Percentiles rank a stretch among this genome's conserved stretches.
phyloP scores from a whole-genome alignment of 129 eudicot species.

The Scalesia atractyloides region DNA sequence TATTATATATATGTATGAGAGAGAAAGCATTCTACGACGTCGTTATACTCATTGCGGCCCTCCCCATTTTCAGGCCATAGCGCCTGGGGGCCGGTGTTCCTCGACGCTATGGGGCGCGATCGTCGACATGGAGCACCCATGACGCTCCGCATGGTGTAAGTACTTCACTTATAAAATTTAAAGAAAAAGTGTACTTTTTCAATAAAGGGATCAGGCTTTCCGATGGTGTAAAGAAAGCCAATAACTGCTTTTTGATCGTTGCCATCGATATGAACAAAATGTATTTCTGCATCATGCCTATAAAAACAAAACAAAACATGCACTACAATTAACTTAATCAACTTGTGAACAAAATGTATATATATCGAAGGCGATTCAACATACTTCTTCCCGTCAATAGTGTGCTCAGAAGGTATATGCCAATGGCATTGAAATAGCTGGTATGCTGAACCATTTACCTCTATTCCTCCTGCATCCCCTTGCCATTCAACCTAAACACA shows the following conservation, averaged over 20 bases:
- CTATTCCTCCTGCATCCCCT: constrained; percentile 53
- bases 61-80: too few relatives aligned
- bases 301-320: background rate
- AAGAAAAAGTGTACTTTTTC: constrained; percentile 20
- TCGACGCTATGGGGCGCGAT: too few relatives aligned
- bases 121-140: too few relatives aligned
- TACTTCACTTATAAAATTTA: background rate
- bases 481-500: constrained; percentile 48
- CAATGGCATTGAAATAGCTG: constrained; percentile 61
- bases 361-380: background rate
- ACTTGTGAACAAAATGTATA: background rate
- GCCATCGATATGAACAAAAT: constrained; percentile 41
- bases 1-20: too few relatives aligned
- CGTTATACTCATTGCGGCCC: too few relatives aligned
- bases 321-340: background rate
- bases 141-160: too few relatives aligned
- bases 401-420: constrained; percentile 78
- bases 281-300: constrained; percentile 49
- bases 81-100: too few relatives aligned
- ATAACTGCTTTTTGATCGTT: constrained; percentile 38
- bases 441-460: constrained; percentile 42
- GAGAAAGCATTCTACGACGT: too few relatives aligned
- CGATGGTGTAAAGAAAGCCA: constrained; percentile 35
- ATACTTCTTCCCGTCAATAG: constrained; percentile 49
- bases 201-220: constrained; percentile 49